phyloP scores from a whole-genome alignment of 805 yeast species.

The Danielozyma ontarioensis region DNA sequence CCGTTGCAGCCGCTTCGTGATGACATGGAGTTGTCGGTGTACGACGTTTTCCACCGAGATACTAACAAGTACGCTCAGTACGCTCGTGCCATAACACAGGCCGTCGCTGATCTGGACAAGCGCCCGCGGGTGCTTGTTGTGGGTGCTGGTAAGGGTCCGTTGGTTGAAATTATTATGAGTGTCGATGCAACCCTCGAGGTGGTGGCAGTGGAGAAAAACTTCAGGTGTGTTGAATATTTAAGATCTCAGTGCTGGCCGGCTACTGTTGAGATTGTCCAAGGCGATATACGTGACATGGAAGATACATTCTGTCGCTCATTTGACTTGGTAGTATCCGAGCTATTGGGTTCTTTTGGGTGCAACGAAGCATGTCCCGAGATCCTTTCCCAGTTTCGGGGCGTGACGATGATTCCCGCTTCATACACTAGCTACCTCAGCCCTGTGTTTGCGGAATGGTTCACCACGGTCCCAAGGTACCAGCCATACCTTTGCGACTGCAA shows the following conservation, averaged over 20 bases:
- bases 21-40: conserved; percentile 54
- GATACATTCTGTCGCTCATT: conserved; percentile 25
- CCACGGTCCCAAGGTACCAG: conserved; percentile 41
- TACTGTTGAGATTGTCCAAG: conserved; percentile 44
- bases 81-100: conserved; percentile 55
- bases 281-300: conserved; percentile 56
- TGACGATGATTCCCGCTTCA: conserved; percentile 39
- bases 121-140: conserved; percentile 46
- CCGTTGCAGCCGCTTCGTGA: conserved; percentile 73
- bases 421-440: conserved; percentile 65
- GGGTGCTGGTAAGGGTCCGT: conserved; percentile 89
- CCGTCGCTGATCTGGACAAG: conserved; percentile 30
- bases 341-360: conserved; percentile 89
- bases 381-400: conserved; percentile 30
- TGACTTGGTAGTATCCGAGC: conserved; percentile 70
- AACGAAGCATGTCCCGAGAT: conserved; percentile 89
- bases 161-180: conserved; percentile 43
- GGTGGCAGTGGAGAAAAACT: conserved; percentile 70
- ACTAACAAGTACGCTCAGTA: conserved; percentile 63
- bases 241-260: too few relatives aligned
- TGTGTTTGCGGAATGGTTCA: conserved; percentile 50
- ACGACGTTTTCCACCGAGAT: conserved; percentile 70
- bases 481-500: conserved; percentile 20
- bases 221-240: conserved; percentile 50
- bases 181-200: conserved; percentile 15